These are phyloP conservation scores for Serendipita sp. DNA, from an alignment of 768 basidiomycete species.

Conservation along the genomic window DNA sequence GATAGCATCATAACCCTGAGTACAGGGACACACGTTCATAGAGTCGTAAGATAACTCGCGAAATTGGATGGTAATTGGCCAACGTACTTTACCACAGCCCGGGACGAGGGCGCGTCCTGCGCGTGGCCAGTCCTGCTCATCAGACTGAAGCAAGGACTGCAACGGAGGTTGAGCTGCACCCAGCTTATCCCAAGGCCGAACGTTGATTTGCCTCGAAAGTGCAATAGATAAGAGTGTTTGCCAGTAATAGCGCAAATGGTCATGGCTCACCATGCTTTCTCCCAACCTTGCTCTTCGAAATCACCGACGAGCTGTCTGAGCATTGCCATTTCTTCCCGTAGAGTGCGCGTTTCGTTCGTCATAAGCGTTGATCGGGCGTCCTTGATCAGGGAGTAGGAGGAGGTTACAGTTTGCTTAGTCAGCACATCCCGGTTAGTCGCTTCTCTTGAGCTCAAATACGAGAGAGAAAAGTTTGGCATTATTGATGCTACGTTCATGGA, in stretches of 20 bases:
- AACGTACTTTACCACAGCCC: constrained; percentile 38
- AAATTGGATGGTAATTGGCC: background rate
- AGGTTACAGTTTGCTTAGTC: too few relatives aligned
- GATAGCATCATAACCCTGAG: constrained; percentile 47
- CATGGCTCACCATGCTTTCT: constrained; percentile 13
- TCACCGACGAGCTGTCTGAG: constrained; percentile 11
- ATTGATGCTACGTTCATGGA: too few relatives aligned
- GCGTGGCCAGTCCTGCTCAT: constrained; percentile 29
- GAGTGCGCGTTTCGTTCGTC: too few relatives aligned
- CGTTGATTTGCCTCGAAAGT: constrained; percentile 26
- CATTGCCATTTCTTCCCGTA: too few relatives aligned
- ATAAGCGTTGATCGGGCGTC: too few relatives aligned
- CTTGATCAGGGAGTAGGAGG: too few relatives aligned
- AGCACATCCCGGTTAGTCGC: too few relatives aligned
- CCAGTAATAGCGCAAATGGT: background rate
- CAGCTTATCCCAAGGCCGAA: constrained; percentile 50
- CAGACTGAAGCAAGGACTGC: constrained; percentile 33
- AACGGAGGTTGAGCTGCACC: constrained; percentile 39
- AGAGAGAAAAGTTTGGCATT: too few relatives aligned
- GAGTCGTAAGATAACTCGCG: background rate
- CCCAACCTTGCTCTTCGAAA: constrained; percentile 13
- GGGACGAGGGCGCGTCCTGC: constrained; percentile 33
- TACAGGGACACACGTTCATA: background rate
- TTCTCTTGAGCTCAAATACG: too few relatives aligned
- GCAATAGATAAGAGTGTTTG: background rate